A percentile compares a stretch with the other conserved stretches of the same genome.
These are phyloP conservation scores for Plectosphaerella sp. DNA, from an alignment of 2,329 filamentous ascomycete genomes.

Conservation along the genomic window DNA sequence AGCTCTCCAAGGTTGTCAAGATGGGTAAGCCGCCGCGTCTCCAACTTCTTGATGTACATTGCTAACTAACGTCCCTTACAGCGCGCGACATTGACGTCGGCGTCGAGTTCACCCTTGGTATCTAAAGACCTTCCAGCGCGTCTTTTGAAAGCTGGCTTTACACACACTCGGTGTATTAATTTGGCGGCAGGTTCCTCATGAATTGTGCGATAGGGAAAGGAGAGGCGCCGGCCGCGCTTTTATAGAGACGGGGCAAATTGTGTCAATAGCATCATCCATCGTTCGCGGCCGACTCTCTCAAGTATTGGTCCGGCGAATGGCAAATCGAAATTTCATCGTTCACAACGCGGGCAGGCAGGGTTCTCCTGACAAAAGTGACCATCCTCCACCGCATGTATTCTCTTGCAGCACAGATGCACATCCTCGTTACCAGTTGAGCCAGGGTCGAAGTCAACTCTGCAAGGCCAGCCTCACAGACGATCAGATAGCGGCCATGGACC, in stretches of 20 bases:
- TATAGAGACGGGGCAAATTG: slow-evolving; percentile 2
- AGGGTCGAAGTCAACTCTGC: no score
- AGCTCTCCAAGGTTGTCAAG: slow-evolving; percentile 99
- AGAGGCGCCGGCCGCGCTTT: slow-evolving; percentile 1
- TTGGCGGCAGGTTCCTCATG: slow-evolving; percentile 4
- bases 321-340: slow-evolving; percentile 3
- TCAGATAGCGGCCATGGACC: no score
- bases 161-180: slow-evolving; percentile 14
- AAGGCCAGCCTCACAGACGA: no score
- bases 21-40: slow-evolving; percentile 59
- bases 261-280: slow-evolving; percentile 1
- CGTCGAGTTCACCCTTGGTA: slow-evolving; percentile 91
- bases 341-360: neutral
- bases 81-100: slow-evolving; percentile 96
- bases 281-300: neutral
- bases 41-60: neutral
- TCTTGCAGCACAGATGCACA: neutral
- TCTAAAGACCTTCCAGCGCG: slow-evolving; percentile 50
- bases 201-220: slow-evolving; percentile 1
- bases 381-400: neutral
- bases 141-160: slow-evolving; percentile 8
- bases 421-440: no score
- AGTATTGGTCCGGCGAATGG: neutral
- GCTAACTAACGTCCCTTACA: slow-evolving; percentile 31
- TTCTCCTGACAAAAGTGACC: neutral